Evolutionary conservation across 2,329 filamentous ascomycete species (phyloP).

Genomic region (Paramyrothecium roridum): DNA sequence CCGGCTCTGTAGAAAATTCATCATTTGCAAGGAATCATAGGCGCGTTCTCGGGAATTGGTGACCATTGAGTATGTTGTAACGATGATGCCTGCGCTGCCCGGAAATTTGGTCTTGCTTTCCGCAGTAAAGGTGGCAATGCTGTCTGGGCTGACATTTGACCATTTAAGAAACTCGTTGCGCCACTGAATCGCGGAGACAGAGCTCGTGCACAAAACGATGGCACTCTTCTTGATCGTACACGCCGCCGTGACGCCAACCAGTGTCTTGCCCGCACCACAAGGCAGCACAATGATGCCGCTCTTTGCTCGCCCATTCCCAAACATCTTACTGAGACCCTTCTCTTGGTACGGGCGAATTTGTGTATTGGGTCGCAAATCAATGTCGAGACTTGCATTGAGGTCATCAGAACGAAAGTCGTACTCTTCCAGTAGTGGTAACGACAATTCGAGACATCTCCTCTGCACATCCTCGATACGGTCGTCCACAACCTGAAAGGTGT

Average conservation of each 20-base stretch:
- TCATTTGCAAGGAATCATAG: slow-evolving; percentile 86
- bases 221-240: slow-evolving; percentile 93
- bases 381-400: slow-evolving; percentile 78
- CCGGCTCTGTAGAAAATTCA: slow-evolving; percentile 77
- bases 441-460: slow-evolving; percentile 76
- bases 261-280: slow-evolving; percentile 91
- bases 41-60: slow-evolving; percentile 77
- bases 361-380: slow-evolving; percentile 77
- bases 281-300: slow-evolving; percentile 93
- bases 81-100: slow-evolving; percentile 82
- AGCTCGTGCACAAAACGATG: slow-evolving; percentile 87
- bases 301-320: slow-evolving; percentile 89
- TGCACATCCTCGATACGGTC: slow-evolving; percentile 74
- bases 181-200: slow-evolving; percentile 94
- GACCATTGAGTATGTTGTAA: slow-evolving; percentile 94
- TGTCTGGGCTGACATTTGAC: slow-evolving; percentile 84
- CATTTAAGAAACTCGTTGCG: slow-evolving; percentile 89
- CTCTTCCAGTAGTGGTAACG: slow-evolving; percentile 80
- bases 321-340: slow-evolving; percentile 95
- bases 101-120: slow-evolving; percentile 78
- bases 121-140: slow-evolving; percentile 85
- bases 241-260: slow-evolving; percentile 90
- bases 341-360: slow-evolving; percentile 90
- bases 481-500: slow-evolving; percentile 78
- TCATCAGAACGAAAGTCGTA: slow-evolving; percentile 90